Conservation (phyloP, 2,329 filamentous ascomycete genomes). For the Colletotrichum sp. region DNA sequence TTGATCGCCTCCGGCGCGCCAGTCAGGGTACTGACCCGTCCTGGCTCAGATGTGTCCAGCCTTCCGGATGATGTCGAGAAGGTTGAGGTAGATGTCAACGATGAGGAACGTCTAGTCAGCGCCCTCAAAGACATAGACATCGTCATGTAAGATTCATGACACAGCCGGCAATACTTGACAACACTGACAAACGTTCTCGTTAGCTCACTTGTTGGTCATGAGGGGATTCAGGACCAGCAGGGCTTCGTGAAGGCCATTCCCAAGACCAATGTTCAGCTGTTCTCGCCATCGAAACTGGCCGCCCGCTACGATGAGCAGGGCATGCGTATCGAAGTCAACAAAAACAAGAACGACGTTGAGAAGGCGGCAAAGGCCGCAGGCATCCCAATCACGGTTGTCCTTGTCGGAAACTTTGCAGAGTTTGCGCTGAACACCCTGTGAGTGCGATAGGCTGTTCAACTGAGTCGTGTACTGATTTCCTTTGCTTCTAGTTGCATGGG, state of each 20-base stretch:
- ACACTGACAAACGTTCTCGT: fast-evolving
- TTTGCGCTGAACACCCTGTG: slow-evolving; percentile 24
- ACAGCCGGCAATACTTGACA: fast-evolving
- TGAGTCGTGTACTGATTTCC: background rate
- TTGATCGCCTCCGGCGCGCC: slow-evolving; percentile 28
- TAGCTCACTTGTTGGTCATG: slow-evolving; percentile 26
- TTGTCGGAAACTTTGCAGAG: slow-evolving; percentile 30
- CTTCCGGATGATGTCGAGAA: slow-evolving; percentile 11
- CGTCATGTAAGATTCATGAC: background rate
- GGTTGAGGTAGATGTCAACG: slow-evolving; percentile 3
- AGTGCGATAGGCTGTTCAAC: too few species aligned
- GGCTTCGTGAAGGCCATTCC: slow-evolving; percentile 32
- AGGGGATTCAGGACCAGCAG: slow-evolving; percentile 26
- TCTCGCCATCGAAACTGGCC: slow-evolving; percentile 32
- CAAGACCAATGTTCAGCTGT: slow-evolving; percentile 29
- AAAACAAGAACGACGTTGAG: slow-evolving; percentile 28
- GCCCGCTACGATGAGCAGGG: slow-evolving; percentile 28
- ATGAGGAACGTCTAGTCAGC: background rate
- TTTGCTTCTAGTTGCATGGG: background rate
- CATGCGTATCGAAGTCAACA: slow-evolving; percentile 23
- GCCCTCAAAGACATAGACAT: slow-evolving; percentile 12
- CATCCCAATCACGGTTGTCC: slow-evolving; percentile 25
- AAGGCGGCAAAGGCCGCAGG: slow-evolving; percentile 26
- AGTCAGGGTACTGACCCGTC: slow-evolving; percentile 28
- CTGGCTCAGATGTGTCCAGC: slow-evolving; percentile 28